Conservation (phyloP, 345 rosid genomes). For the Brassica napus region DNA sequence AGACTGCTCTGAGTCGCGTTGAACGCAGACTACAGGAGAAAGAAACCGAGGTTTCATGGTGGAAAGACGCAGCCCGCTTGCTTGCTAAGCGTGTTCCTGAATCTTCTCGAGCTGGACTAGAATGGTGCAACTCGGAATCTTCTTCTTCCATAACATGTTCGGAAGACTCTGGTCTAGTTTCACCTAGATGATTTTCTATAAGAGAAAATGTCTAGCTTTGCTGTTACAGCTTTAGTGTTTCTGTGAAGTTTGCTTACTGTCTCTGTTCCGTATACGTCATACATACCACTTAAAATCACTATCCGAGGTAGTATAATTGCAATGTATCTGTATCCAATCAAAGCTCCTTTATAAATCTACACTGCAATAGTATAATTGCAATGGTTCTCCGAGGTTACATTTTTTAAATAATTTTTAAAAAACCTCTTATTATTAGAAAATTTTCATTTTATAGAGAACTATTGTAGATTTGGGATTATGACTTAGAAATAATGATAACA, state of each 20-base stretch:
- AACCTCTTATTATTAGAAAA: too few relatives aligned
- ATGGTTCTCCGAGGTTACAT: too few relatives aligned
- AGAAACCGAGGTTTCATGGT: slow-evolving; percentile 76
- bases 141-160: slow-evolving; percentile 1
- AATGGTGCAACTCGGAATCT: slow-evolving; percentile 26
- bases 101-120: slow-evolving; percentile 35
- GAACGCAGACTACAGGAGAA: slow-evolving; percentile 59
- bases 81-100: slow-evolving; percentile 51
- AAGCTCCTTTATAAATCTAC: not conserved
- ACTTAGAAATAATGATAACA: too few relatives aligned
- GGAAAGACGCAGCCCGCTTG: slow-evolving; percentile 70
- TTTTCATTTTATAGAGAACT: too few relatives aligned
- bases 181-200: slow-evolving; percentile 16
- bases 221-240: not conserved
- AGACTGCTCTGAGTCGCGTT: slow-evolving; percentile 52
- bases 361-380: not conserved
- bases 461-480: too few relatives aligned
- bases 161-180: slow-evolving; percentile 25
- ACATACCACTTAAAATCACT: not conserved
- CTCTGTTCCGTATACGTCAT: not conserved
- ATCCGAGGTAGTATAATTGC: not conserved
- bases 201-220: not conserved
- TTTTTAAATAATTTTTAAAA: too few relatives aligned
- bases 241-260: slow-evolving; percentile 16
- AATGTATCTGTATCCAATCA: slow-evolving; percentile 2